phyloP scores from a whole-genome alignment of 108 stramenopile species.

The Hondaea fermentalgiana region DNA sequence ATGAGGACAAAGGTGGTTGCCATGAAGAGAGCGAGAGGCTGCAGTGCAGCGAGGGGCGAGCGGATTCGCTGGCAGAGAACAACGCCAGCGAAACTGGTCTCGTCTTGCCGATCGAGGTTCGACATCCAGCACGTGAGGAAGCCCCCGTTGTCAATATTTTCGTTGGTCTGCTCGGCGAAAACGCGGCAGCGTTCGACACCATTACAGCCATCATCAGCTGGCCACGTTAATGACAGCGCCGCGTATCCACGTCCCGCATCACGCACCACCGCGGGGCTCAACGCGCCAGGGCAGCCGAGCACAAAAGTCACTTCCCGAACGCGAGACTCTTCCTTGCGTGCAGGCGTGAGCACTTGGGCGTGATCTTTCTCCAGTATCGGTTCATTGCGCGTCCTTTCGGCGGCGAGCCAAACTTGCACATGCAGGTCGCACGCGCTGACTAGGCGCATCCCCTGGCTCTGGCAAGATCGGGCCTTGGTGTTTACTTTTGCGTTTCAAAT shows the following conservation, averaged over 20 bases:
- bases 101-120: too few species aligned
- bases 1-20: too few species aligned
- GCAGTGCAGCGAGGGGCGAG: too few species aligned
- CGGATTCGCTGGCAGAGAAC: too few species aligned
- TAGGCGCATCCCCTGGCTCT: not conserved
- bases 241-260: constrained; percentile 53
- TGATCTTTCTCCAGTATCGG: too few species aligned
- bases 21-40: too few species aligned
- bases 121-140: too few species aligned
- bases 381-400: not conserved
- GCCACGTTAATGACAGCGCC: constrained; percentile 43
- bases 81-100: too few species aligned
- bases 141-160: too few species aligned
- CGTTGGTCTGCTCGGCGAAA: not conserved
- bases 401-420: not conserved
- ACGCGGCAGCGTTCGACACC: not conserved
- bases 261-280: constrained; percentile 46
- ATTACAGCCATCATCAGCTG: constrained; percentile 18
- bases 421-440: not conserved
- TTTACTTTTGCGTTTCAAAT: too few species aligned
- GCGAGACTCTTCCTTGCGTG: constrained; percentile 19
- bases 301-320: constrained; percentile 30
- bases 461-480: too few species aligned
- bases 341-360: too few species aligned
- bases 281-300: constrained; percentile 34